A percentile compares a stretch with the other conserved stretches of the same genome.
These are phyloP conservation scores for Trichoderma atroviride DNA, from an alignment of 2,329 filamentous ascomycete genomes.

Conservation along the genomic window DNA sequence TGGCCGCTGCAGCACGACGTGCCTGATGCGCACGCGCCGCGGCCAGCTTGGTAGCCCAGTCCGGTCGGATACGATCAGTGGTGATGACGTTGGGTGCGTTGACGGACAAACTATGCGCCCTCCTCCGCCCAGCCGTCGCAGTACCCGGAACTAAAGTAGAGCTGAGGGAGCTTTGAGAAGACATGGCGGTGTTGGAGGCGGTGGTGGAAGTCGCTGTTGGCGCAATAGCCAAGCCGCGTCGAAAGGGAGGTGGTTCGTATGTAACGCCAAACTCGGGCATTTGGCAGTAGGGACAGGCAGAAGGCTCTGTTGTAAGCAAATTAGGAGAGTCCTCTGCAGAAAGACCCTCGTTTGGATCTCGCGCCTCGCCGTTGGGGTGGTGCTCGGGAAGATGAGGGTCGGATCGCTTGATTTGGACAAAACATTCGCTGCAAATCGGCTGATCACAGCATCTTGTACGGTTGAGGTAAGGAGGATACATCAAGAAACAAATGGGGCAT, in stretches of 20 bases:
- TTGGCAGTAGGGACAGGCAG: constrained; percentile 92
- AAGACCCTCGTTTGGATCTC: constrained; percentile 42
- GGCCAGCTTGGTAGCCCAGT: constrained; percentile 89
- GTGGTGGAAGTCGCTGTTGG: constrained; percentile 33
- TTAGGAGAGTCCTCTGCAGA: constrained; percentile 57
- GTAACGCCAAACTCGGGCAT: constrained; percentile 96
- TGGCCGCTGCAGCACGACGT: constrained; percentile 86
- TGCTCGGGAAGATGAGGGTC: constrained; percentile 90
- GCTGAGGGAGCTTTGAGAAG: constrained; percentile 79
- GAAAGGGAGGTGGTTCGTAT: constrained; percentile 86
- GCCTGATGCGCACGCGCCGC: constrained; percentile 83
- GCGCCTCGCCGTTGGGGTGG: constrained; percentile 51
- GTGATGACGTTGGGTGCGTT: constrained; percentile 85
- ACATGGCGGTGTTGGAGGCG: constrained; percentile 69
- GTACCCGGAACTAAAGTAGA: constrained; percentile 54
- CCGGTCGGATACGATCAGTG: constrained; percentile 87
- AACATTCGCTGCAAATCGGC: constrained; percentile 96
- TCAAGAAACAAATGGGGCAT: constrained; percentile 95
- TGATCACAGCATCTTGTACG: constrained; percentile 94
- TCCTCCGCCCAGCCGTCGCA: constrained; percentile 45
- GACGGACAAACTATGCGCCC: constrained; percentile 70
- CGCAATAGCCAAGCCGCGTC: constrained; percentile 76
- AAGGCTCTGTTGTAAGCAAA: constrained; percentile 85
- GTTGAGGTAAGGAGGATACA: constrained; percentile 93
- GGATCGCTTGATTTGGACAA: constrained; percentile 95